phyloP scores from a whole-genome alignment of 2,329 filamentous ascomycete species.

The Stemphylium lycopersici region DNA sequence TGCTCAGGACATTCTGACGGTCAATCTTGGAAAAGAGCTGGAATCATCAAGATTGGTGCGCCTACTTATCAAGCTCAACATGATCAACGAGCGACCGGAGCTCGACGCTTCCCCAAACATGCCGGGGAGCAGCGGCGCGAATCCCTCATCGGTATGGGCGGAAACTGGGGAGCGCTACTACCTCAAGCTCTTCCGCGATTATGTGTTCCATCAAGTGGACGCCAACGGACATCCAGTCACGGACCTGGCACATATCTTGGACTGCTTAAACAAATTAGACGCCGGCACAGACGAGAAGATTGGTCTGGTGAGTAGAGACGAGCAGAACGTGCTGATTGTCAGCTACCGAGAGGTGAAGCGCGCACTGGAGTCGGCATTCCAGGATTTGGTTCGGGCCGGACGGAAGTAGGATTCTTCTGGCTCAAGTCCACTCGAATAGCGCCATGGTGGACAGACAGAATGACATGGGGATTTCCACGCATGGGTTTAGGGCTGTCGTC shows the following conservation, averaged over 20 bases:
- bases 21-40: slow-evolving; percentile 77
- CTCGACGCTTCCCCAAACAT: slow-evolving; percentile 69
- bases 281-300: slow-evolving; percentile 87
- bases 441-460: not conserved
- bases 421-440: slow-evolving; percentile 17
- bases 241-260: slow-evolving; percentile 85
- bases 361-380: slow-evolving; percentile 65
- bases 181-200: slow-evolving; percentile 94
- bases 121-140: slow-evolving; percentile 33
- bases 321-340: slow-evolving; percentile 86
- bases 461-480: not conserved
- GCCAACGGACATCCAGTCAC: slow-evolving; percentile 80
- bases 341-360: slow-evolving; percentile 87
- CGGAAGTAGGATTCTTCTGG: slow-evolving; percentile 34
- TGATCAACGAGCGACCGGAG: slow-evolving; percentile 89
- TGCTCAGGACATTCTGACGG: slow-evolving; percentile 74
- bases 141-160: slow-evolving; percentile 68
- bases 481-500: not conserved
- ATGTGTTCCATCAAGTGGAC: slow-evolving; percentile 96
- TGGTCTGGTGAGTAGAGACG: slow-evolving; percentile 84
- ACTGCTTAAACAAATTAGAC: slow-evolving; percentile 89
- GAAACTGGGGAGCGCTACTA: slow-evolving; percentile 92
- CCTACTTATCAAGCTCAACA: slow-evolving; percentile 79
- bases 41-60: slow-evolving; percentile 89
- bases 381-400: slow-evolving; percentile 56